phyloP scores from a whole-genome alignment of 2,329 filamentous ascomycete genomes.

The Malbranchea zuffiana region DNA sequence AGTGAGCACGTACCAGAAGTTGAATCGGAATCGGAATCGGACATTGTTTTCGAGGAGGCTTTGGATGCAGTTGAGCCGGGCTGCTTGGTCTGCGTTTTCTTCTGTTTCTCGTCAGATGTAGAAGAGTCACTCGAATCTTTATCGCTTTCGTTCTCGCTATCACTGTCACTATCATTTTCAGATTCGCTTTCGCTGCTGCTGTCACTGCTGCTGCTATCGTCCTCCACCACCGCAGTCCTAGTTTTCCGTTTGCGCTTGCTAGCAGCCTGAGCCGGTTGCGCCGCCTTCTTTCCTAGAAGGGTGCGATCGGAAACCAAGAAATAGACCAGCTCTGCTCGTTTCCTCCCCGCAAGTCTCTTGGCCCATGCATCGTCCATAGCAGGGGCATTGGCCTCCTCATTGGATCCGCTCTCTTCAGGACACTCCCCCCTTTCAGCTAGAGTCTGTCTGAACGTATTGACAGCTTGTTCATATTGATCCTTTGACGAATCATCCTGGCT shows the following conservation, averaged over 20 bases:
- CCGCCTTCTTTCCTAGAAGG: constrained; percentile 6
- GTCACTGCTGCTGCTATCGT: constrained; percentile 31
- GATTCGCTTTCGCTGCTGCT: constrained; percentile 20
- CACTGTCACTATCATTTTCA: constrained; percentile 16
- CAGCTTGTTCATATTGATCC: constrained; percentile 40
- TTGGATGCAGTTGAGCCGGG: constrained; percentile 3
- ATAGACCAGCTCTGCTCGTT: constrained; percentile 30
- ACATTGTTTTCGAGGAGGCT: too few relatives aligned
- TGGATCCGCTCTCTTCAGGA: constrained; percentile 16
- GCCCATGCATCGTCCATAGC: constrained; percentile 7
- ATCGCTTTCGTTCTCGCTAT: constrained; percentile 19
- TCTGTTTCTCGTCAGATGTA: not conserved
- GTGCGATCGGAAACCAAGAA: constrained; percentile 23
- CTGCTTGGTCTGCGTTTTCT: not conserved
- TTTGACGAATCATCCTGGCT: too few relatives aligned
- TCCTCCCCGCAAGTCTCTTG: constrained; percentile 26
- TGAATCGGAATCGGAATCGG: constrained; percentile 10
- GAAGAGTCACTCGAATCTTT: constrained; percentile 6
- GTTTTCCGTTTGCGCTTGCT: constrained; percentile 13
- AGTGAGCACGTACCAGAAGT: not conserved
- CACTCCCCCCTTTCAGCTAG: constrained; percentile 22
- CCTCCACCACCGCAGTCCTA: constrained; percentile 32
- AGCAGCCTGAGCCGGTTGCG: constrained; percentile 1
- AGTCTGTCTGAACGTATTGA: constrained; percentile 37
- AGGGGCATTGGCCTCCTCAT: constrained; percentile 20